Base-by-base conservation (phyloP, 352 stramenopile species). In the Phytophthora pistaciae region DNA sequence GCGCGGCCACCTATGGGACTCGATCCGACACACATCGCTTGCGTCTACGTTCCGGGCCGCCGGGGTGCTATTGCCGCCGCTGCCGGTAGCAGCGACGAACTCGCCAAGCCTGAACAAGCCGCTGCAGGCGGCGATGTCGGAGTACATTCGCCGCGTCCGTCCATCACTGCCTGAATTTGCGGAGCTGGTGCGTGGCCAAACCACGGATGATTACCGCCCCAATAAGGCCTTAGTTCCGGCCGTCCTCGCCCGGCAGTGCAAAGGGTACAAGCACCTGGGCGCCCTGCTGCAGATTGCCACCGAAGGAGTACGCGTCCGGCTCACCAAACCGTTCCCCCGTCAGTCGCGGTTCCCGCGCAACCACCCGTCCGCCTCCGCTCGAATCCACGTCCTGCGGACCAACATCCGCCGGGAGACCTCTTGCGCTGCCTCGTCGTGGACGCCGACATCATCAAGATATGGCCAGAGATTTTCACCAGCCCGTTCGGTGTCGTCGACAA, bases 351-450 rank as follows among this genome's bases (percentile, higher is more conserved):
- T 49, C 9, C 42, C 42, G 13, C 42, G 42, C 16, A 60, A 60
- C 16, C 55, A 60, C 13, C n/a, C 6, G 3, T 60, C 55, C 5
- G 55, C 33, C 18, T 29, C 13, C 3, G 20, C 38, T 3, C 55
- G 55, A n/a, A 1, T 60, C 33, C 36, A 50, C 13, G n/a, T 53
- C 5, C 29, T 60, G 7, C 55, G 55, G 9, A 60, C 63, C 18
- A 55, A 48, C 33, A 48, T 70, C 13, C 44, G 55, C 3, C 46
- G 27, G n/a, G 63, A 60, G 16, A 70, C 20, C 5, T 40, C 4
- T 11, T 50, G 1, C 55, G 56, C 0, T 70, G 60, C 31, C 36
- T 70, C 1, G 42, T 70, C 11, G 5, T 70, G 3, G 64, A 70
- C 36, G 10, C 50, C 20, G 64, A 64, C 50, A 10, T 70, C 3